Percentiles rank a stretch among this genome's conserved stretches.
phyloP scores from a whole-genome alignment of 208 protist genomes.

The Endotrypanum monterogeii region DNA sequence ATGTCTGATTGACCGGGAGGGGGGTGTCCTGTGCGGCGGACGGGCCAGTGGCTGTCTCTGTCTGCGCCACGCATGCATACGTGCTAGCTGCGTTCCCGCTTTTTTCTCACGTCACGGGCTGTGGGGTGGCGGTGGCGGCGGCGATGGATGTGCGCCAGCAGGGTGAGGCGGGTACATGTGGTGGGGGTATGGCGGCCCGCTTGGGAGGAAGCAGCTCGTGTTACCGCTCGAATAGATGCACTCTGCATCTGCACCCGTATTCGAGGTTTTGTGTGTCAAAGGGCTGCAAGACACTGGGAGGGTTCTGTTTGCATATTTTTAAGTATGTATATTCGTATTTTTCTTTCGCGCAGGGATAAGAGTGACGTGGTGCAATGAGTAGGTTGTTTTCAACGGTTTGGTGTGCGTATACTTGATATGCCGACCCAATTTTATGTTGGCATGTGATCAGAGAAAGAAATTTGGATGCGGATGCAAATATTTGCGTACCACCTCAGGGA shows the following conservation, averaged over 20 bases:
- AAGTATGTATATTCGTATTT: too few species aligned
- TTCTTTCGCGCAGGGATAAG: too few species aligned
- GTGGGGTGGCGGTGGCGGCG: neutral
- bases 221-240: slow-evolving; percentile 57
- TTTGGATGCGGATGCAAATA: too few species aligned
- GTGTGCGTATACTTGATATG: too few species aligned
- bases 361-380: too few species aligned
- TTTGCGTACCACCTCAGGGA: too few species aligned
- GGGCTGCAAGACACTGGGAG: slow-evolving; percentile 50
- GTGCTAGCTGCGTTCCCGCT: neutral
- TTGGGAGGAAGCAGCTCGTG: slow-evolving; percentile 58
- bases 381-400: too few species aligned
- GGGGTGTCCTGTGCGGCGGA: neutral
- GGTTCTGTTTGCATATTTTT: too few species aligned
- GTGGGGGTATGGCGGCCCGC: neutral
- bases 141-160: neutral
- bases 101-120: neutral
- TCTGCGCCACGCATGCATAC: neutral
- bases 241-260: slow-evolving; percentile 28
- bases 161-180: neutral
- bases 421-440: too few species aligned
- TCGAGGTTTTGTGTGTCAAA: slow-evolving; percentile 80
- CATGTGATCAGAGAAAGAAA: too few species aligned
- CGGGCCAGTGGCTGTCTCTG: neutral
- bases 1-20: neutral